These are phyloP conservation scores for Sugiyamaella lignohabitans DNA, from an alignment of 805 yeast genomes.

Conservation along the genomic window DNA sequence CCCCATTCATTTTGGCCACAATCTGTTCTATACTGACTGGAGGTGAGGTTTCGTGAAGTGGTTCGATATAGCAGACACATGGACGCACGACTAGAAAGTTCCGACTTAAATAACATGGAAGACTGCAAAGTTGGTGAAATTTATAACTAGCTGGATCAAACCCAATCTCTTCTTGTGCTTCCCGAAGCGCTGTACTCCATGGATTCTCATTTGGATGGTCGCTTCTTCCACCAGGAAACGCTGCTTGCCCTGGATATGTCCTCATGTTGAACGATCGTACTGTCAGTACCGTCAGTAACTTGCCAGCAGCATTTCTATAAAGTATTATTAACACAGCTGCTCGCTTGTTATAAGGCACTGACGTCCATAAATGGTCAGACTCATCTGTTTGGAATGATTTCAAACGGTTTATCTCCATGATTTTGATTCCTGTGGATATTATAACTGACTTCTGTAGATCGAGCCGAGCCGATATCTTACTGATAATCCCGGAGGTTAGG, in stretches of 20 bases:
- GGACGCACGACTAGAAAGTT: constrained; percentile 75
- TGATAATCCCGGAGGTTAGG: too few relatives aligned
- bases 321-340: constrained; percentile 66
- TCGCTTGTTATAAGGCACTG: constrained; percentile 52
- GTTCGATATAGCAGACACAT: constrained; percentile 40
- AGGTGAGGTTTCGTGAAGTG: constrained; percentile 1
- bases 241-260: constrained; percentile 73
- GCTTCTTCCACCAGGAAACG: constrained; percentile 81
- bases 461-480: too few relatives aligned
- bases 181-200: constrained; percentile 67
- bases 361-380: constrained; percentile 34
- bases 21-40: constrained; percentile 9
- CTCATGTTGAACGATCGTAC: constrained; percentile 60
- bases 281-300: constrained; percentile 67
- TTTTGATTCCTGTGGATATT: too few relatives aligned
- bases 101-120: constrained; percentile 69
- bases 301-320: constrained; percentile 48
- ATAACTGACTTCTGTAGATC: too few relatives aligned
- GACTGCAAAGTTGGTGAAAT: constrained; percentile 47
- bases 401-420: constrained; percentile 7
- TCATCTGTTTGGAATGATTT: constrained; percentile 1
- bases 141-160: constrained; percentile 46
- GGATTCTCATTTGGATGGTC: constrained; percentile 35
- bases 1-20: constrained; percentile 11
- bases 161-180: constrained; percentile 77